Base-by-base conservation (phyloP, 75 land plant genomes). In the Pinus tabuliformis region DNA sequence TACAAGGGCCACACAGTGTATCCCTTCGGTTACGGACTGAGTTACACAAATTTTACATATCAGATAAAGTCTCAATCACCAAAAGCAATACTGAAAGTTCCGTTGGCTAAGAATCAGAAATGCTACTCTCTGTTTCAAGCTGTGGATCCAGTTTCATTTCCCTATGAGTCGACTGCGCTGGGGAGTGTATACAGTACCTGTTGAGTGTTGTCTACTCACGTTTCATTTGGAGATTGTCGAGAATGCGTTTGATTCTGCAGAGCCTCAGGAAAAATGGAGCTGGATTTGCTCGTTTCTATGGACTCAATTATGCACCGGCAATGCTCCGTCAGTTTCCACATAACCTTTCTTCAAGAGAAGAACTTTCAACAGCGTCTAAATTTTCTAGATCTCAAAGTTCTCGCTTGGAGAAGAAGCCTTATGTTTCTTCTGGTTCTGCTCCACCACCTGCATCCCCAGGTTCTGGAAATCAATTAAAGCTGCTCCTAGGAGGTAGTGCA, bases 201-300 rank as follows among this genome's bases (percentile, higher is more conserved):
- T 8, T 45, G 8, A 8, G 52, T 45, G 52, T 20, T 9, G 42
- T 68, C 37, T 39, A 37, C 33, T 33, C 45, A 4, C 28, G 77
- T 56, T 21, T 58, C 70, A 28, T 66, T 62, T 52, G 22, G 8
- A 24, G 52, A 76, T 30, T 18, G 76, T 42, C 22, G 70, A 64
- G 36, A 64, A 64, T 64, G 68, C 68, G 68, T 33, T 16, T 64
- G 68, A 16, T 64, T 64, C 68, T 64, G 6, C 68, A 5, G 39
- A 33, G 33, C 4, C 68, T 64, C 68, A 30, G 39, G 36, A 64
- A 63, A 15, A 64, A 64, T 30, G 68, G 68, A 64, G 14, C 17
- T 16, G 17, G 39, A 33, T 30, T 14, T 64, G 18, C 68, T 3
- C 61, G 24, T 7, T 59, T 59, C 21, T 21, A 59, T 59, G 22